Evolutionary conservation across 2,329 filamentous ascomycete species (phyloP), one percentile per base, ranked within the genome.

Genomic region (Calonectria pteridis): DNA sequence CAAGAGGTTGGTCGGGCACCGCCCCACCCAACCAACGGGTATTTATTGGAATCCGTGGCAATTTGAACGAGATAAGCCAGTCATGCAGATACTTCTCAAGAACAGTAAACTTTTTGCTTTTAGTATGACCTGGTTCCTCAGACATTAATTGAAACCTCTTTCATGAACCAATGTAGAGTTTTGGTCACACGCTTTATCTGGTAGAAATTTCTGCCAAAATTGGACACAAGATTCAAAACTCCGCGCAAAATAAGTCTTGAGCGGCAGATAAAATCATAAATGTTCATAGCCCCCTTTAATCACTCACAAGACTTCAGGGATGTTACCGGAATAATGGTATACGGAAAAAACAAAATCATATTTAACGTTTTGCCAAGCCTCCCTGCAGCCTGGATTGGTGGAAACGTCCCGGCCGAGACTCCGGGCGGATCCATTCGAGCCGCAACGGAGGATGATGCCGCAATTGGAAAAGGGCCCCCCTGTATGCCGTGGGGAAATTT

Each of bases 391-490:
- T 46, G 14, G n/a, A 59, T 59, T 59, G 55, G 55, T 59, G 55
- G 55, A 59, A 59, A 59, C 35, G 26, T 35, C 55, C 55, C 55
- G 13, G 29, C 55, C 55, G 55, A 28, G n/a, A 40, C n/a, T 20
- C 20, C 33, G 16, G 29, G 33, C 55, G 55, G 55, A 59, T 59
- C 55, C n/a, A 59, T 59, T n/a, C 33, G 55, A 40, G 55, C 23
- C 33, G 33, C 33, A 59, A 59, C 55, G 55, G 55, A 59, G 33
- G n/a, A 40, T 59, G 55, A 59, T 59, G 33, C 55, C 55, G 55
- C 55, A n/a, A 37, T 59, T 59, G 33, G 55, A 35, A 59, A 59
- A 7, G 35, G 6, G 7, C 18, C 33, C 55, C 33, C 55, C 14
- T 18, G n/a, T 35, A 28, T 59, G 23, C 33, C 4, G n/a, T 40